phyloP scores from a whole-genome alignment of 2,329 filamentous ascomycete genomes.

The Cladosporium sp. region DNA sequence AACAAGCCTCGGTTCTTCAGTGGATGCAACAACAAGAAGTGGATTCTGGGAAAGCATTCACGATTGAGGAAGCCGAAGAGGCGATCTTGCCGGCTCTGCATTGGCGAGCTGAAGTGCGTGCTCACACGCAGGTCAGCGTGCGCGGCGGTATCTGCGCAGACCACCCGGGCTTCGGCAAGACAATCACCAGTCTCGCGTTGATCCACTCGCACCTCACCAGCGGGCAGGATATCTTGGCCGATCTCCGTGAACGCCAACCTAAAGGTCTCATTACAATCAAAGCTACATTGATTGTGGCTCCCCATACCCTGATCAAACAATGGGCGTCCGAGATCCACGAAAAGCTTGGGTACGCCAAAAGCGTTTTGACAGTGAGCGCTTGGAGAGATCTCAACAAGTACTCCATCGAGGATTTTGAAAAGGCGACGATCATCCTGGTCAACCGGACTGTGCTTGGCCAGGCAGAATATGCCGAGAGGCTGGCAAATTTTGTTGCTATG shows the following conservation, averaged over 20 bases:
- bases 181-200: constrained; percentile 52
- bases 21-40: constrained; percentile 52
- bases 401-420: constrained; percentile 40
- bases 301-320: constrained; percentile 49
- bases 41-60: constrained; percentile 44
- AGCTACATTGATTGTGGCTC: constrained; percentile 57
- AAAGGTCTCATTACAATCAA: constrained; percentile 39
- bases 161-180: constrained; percentile 62
- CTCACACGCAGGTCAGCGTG: constrained; percentile 36
- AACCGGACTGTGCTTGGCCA: constrained; percentile 46
- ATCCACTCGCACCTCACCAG: constrained; percentile 37
- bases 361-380: constrained; percentile 40
- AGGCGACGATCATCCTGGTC: constrained; percentile 51
- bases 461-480: constrained; percentile 41
- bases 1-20: constrained; percentile 49
- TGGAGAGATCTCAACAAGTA: constrained; percentile 35
- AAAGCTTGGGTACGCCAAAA: constrained; percentile 35
- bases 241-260: not conserved
- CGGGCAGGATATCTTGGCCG: not conserved
- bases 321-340: constrained; percentile 52
- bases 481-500: constrained; percentile 47
- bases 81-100: constrained; percentile 36
- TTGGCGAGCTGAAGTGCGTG: constrained; percentile 54
- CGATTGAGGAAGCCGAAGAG: constrained; percentile 53
- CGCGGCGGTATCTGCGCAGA: constrained; percentile 59